Base-by-base conservation (phyloP, 1,139 yeast species). In the Taphrina betulina region DNA sequence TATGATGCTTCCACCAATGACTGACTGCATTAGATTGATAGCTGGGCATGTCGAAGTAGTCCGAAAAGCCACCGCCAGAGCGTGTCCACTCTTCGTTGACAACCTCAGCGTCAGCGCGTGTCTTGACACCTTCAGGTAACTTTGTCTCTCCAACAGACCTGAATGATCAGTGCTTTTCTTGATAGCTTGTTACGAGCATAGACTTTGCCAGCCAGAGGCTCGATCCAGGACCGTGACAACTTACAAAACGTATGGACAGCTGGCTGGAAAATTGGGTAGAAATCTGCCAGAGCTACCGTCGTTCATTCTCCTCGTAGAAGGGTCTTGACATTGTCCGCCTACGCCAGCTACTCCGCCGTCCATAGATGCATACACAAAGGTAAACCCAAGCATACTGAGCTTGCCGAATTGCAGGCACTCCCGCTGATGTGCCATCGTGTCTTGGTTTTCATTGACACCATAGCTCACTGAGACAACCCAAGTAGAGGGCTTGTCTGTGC, bases 21-120 rank as follows among this genome's bases (percentile, higher is more conserved):
- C 28, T 29, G 3, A 48, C 36, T 17, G 53, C 34, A n/a, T 20
- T 22, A 19, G 36, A 36, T 16, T 48, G 53, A 19, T 48, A 48
- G 23, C 34, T 22, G 3, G 53, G 53, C 12, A 37, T 28, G 2
- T 19, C 20, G 16, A 35, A 48, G 8, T 26, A 17, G 31, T 48
- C 29, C 7, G 37, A 26, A 28, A 48, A 48, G 10, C 53, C 53
- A 20, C 53, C 53, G 23, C 53, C 53, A 12, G 53, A 48, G 14
- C 24, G 24, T n/a, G n/a, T n/a, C n/a, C n/a, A n/a, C n/a, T n/a
- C n/a, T n/a, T 28, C 14, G 22, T 22, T 20, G 34, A 38, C 53
- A 1, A 34, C 44, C 26, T 24, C 37, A 19, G 33, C 43, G 14
- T 36, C 53, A 3, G 34, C 29, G 31, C 26, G 17, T 20, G 22